Evolutionary conservation across 495 filamentous ascomycete genomes (phyloP), one percentile per base, ranked within the genome.

Genomic region (Talaromyces nanjingensis): DNA sequence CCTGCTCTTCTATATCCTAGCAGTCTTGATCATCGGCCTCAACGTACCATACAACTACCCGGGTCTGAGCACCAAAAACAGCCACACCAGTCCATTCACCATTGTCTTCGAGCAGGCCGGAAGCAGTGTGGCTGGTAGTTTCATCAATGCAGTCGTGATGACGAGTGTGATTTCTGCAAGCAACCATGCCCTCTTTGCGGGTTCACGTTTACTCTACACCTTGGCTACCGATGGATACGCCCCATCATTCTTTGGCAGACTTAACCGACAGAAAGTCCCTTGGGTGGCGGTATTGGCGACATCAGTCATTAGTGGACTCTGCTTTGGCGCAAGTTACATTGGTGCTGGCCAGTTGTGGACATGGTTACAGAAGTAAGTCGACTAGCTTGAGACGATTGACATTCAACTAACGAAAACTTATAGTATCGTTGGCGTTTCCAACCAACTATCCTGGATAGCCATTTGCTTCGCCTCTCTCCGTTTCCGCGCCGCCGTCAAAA

Each of bases 271-370:
- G 64, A 72, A 82, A 22, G 79, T 87, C 0, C 85, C 85, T 2
- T 86, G 83, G 83, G 71, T 86, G 9, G 81, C 84, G 1, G 83
- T 87, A 2, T 74, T 87, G 0, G 77, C 77, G 3, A 86, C 84
- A 2, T 80, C 79, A 0, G 66, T 78, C 6, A 80, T 87, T 47
- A 83, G 79, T 62, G 82, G 79, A 5, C 75, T 87, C 3, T 85
- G 83, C 63, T 88, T 87, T 59, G 84, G 84, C 22, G 83, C 83
- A 1, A 83, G 79, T 64, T 87, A 85, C 49, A 86, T 87, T 62
- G 84, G 85, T 0, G 84, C 84, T 0, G 84, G 84, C 16, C 74
- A 84, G 58, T 62, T 81, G 4, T 86, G 83, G 83, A 78, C 75
- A 3, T 86, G 83, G 83, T 68, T 86, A 33, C 83, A 85, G 64